These are phyloP conservation scores for Ceratobasidium sp. DNA, from an alignment of 1,284 basidiomycete genomes.

Conservation along the genomic window DNA sequence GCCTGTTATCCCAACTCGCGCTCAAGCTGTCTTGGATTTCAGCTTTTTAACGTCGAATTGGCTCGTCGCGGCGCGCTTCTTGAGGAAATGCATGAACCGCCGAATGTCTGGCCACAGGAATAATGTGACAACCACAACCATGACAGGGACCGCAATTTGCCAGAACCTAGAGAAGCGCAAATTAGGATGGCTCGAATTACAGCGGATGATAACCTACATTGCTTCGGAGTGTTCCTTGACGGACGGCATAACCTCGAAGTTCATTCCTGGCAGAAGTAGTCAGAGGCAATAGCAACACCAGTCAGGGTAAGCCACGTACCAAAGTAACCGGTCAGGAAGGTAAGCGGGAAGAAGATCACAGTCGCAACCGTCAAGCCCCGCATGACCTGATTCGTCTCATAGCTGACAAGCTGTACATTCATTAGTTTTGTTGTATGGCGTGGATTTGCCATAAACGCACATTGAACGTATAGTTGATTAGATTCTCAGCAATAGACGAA, in stretches of 20 bases:
- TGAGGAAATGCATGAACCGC: constrained; percentile 28
- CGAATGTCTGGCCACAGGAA: constrained; percentile 63
- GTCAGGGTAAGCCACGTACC: constrained; percentile 52
- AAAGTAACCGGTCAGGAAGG: constrained; percentile 74
- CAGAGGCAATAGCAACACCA: too few relatives aligned
- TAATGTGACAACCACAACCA: constrained; percentile 60
- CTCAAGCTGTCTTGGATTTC: too few relatives aligned
- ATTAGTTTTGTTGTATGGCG: neutral
- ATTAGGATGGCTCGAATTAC: constrained; percentile 21
- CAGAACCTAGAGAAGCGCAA: constrained; percentile 60
- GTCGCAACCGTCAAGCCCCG: constrained; percentile 66
- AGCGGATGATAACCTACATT: constrained; percentile 52
- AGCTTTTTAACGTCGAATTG: constrained; percentile 19
- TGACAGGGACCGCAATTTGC: constrained; percentile 67
- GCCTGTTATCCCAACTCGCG: too few relatives aligned
- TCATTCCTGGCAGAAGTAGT: constrained; percentile 59
- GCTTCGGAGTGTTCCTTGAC: constrained; percentile 41
- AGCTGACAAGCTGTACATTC: constrained; percentile 54
- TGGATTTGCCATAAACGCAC: constrained; percentile 47
- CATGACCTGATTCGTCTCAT: constrained; percentile 76
- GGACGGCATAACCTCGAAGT: constrained; percentile 60
- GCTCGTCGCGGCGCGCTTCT: constrained; percentile 27
- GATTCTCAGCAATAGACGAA: constrained; percentile 67
- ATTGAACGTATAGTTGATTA: constrained; percentile 73
- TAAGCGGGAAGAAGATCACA: constrained; percentile 72